Base-by-base conservation (phyloP, 1,284 basidiomycete genomes). In the Rhizoctonia solani region DNA sequence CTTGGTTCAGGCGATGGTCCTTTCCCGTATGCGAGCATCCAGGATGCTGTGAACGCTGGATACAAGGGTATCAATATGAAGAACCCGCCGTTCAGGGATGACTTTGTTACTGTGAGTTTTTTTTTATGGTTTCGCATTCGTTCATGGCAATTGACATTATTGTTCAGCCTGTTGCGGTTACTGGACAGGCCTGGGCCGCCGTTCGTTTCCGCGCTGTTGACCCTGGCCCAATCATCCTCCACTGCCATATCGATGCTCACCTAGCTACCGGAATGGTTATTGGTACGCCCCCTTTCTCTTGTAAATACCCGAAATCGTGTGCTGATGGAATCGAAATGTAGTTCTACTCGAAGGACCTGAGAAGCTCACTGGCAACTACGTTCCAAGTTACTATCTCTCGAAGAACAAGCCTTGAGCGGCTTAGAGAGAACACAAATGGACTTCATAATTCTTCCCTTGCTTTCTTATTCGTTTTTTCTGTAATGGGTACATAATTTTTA, bases 201-300 rank as follows among this genome's bases (percentile, higher is more conserved):
- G 30, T 58, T 21, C 66, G 54, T 21, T 67, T 55, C 66, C 34
- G 25, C 4, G 14, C 52, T 13, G n/a, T 30, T 11, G 55, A 67
- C 25, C 66, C 66, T 13, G 32, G 30, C 29, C 44, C 54, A 16
- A 30, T 46, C 6, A 56, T 56, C 54, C 54, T 67, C 29, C 66
- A 67, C 23, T 58, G 66, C 29, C 66, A 67, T 29, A 56, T 67
- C n/a, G 66, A 56, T 34, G 53, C 66, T 19, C 58, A 61, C 29
- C 29, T 61, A 3, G 58, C 58, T 4, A 61, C 58, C 19, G 58
- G 58, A 6, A 61, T 61, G 58, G 58, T 34, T 16, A 27, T 61
- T 25, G 58, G 58, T 61, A 23, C 8, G 58, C 41, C 16, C 9
- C 19, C 23, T 5, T 41, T 2, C 14, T n/a, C 3, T 1, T 11